Evolutionary conservation across 345 rosid species (phyloP).

Genomic region (Dipteronia sinensis): DNA sequence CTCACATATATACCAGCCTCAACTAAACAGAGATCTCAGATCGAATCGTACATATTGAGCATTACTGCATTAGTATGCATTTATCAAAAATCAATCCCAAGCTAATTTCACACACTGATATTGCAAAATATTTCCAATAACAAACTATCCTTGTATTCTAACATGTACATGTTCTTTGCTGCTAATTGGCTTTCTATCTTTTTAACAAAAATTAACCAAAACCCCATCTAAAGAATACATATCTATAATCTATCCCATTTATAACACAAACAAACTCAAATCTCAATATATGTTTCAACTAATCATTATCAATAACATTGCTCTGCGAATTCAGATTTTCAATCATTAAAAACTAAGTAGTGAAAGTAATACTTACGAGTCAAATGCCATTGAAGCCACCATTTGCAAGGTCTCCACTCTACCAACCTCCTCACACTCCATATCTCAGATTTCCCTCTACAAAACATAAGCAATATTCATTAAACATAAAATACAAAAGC

Average conservation of each 20-base stretch:
- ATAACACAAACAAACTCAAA: not conserved
- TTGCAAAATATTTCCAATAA: no score
- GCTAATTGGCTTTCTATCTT: no score
- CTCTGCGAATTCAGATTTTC: not conserved
- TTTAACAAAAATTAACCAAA: not conserved
- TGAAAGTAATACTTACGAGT: slow-evolving; percentile 45
- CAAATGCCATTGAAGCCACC: slow-evolving; percentile 80
- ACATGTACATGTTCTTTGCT: not conserved
- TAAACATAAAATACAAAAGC: not conserved
- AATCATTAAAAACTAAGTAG: not conserved
- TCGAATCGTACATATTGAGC: not conserved
- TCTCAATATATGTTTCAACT: not conserved
- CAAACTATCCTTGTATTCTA: no score
- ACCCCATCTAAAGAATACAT: not conserved
- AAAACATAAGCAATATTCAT: slow-evolving; percentile 5
- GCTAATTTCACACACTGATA: not conserved
- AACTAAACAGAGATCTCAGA: not conserved
- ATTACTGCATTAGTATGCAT: not conserved
- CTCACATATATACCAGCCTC: not conserved
- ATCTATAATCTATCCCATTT: not conserved
- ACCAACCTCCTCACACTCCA: slow-evolving; percentile 75
- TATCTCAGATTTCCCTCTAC: slow-evolving; percentile 56
- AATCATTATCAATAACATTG: not conserved
- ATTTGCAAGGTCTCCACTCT: slow-evolving; percentile 96
- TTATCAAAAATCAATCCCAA: not conserved